Evolutionary conservation across 306 rosid species (phyloP), one percentile per base, ranked within the genome.

Genomic region (Medicago arabica): DNA sequence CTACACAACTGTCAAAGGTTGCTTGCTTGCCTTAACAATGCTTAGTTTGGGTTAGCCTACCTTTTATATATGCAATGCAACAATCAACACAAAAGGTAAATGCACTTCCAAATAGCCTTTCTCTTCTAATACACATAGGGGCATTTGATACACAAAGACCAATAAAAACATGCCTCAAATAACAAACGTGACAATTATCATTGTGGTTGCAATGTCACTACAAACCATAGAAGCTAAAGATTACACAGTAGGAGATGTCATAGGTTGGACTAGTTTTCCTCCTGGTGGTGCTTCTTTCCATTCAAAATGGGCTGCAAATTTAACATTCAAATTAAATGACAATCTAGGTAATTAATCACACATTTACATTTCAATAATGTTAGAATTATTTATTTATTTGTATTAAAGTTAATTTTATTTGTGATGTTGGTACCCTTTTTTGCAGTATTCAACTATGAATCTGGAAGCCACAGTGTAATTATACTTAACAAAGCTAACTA

Each of bases 191-290:
- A 31, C 64, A 60, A 67, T 78, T 64, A 9, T 85, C 61, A 12
- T 74, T 57, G 61, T 41, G 13, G 79, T 55, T 16, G 61, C 65
- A 50, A 38, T 75, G 51, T 40, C 51, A 11, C 51, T 74, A 4
- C 63, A 67, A 11, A 15, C 13, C 31, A 40, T 75, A 68, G 58
- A 82, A 72, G 88, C 83, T 31, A 63, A 63, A 71, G 21, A 57
- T 5, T 69, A 68, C 62, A 78, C 66, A 2, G 93, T 86, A 0
- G 89, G 88, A 41, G 86, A 69, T 25, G 1, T 3, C 57, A 39
- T 40, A 12, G 93, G 82, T 59, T 88, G 90, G 93, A 65, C 50
- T 4, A 79, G 55, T 75, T n/a, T 43, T 73, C 93, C 86, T 11
- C 19, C 88, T 0, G 28, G 60, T 17, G 87, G 59, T 18, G 25